Percentiles rank a stretch among this genome's conserved stretches.
These are phyloP conservation scores for Ceratocystis ficicola DNA, from an alignment of 2,329 filamentous ascomycete genomes.

Conservation along the genomic window DNA sequence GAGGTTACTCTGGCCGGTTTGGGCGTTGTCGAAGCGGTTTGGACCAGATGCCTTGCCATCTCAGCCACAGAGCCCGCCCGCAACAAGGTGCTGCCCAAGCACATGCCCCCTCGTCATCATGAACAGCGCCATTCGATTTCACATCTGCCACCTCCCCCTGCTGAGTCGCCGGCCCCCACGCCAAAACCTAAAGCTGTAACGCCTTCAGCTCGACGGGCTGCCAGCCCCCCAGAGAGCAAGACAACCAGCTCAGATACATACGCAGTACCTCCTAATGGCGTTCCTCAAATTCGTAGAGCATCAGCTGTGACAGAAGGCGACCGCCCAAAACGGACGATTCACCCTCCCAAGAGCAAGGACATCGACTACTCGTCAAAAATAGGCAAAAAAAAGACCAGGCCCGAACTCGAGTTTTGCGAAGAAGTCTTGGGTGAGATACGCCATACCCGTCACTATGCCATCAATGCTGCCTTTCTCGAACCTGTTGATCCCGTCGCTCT, in stretches of 20 bases:
- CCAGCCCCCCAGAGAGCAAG: conserved; percentile 33
- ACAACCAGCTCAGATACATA: conserved; percentile 45
- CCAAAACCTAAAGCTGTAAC: conserved; percentile 31
- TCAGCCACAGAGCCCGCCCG: conserved; percentile 41
- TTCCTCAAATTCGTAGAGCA: conserved; percentile 74
- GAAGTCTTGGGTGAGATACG: conserved; percentile 66
- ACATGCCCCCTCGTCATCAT: conserved; percentile 35
- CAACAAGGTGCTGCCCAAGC: conserved; percentile 40
- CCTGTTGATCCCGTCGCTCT: conserved; percentile 90
- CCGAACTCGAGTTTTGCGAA: conserved; percentile 83
- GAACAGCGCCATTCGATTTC: conserved; percentile 34
- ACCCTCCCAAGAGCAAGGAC: conserved; percentile 80
- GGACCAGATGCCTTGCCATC: conserved; percentile 36
- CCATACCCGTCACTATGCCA: conserved; percentile 54
- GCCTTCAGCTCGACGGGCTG: conserved; percentile 28
- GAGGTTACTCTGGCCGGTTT: conserved; percentile 50
- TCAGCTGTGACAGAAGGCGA: conserved; percentile 64
- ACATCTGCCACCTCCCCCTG: conserved; percentile 23
- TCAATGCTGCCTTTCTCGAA: conserved; percentile 63
- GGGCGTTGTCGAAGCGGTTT: conserved; percentile 44
- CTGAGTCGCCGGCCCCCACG: conserved; percentile 22
- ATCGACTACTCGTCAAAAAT: conserved; percentile 66
- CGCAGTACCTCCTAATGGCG: conserved; percentile 63
- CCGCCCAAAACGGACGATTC: conserved; percentile 84
- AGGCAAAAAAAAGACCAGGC: conserved; percentile 81